phyloP scores from a whole-genome alignment of 1,139 yeast genomes.

The Yamadazyma sp. region DNA sequence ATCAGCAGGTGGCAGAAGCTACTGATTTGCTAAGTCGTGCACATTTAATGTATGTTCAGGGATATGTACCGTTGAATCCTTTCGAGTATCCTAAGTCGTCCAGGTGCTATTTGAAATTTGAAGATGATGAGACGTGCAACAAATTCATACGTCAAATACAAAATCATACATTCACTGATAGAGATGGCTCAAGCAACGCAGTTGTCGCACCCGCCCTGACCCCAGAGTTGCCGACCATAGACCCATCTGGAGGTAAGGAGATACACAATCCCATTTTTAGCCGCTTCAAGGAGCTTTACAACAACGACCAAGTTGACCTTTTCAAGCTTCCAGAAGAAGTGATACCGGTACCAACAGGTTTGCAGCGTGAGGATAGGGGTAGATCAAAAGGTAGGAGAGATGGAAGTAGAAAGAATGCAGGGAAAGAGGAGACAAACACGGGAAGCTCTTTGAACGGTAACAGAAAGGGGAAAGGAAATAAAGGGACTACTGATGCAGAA shows the following conservation, averaged over 20 bases:
- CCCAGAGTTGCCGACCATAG: conserved; percentile 10
- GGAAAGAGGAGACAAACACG: too few species aligned
- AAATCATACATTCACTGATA: conserved; percentile 24
- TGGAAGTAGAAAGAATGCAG: too few species aligned
- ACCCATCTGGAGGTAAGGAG: neutral
- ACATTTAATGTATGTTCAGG: conserved; percentile 19
- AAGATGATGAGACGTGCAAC: conserved; percentile 12
- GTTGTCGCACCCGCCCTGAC: conserved; percentile 11
- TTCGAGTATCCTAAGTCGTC: conserved; percentile 28
- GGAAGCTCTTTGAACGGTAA: too few species aligned
- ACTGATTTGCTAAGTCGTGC: neutral
- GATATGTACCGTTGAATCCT: conserved; percentile 19
- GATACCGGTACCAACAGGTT: too few species aligned
- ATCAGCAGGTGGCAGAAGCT: conserved; percentile 11
- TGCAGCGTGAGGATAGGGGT: too few species aligned
- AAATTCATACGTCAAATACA: conserved; percentile 18
- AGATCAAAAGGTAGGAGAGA: too few species aligned
- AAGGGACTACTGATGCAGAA: too few species aligned
- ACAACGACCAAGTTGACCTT: neutral
- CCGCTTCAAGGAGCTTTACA: conserved; percentile 4
- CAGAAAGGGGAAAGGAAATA: too few species aligned
- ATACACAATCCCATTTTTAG: conserved; percentile 1
- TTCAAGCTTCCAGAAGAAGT: conserved; percentile 2
- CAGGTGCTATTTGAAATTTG: conserved; percentile 26
- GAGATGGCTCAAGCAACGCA: conserved; percentile 12